A percentile compares a stretch with the other conserved stretches of the same genome.
These are phyloP conservation scores for Mrakia gelida DNA, from an alignment of 768 basidiomycete genomes.

Conservation along the genomic window DNA sequence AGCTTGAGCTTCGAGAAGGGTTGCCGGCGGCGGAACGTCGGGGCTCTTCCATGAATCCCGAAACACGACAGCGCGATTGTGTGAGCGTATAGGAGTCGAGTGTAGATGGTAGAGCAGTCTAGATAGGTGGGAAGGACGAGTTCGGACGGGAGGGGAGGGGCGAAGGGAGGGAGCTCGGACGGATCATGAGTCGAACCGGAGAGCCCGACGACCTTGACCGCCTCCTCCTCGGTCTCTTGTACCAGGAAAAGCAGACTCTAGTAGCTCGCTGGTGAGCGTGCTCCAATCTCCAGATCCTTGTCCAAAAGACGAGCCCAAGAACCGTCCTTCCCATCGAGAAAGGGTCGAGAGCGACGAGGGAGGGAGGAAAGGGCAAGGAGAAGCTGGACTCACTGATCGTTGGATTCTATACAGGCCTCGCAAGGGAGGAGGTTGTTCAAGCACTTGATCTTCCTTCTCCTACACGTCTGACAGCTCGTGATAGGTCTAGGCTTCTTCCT, in stretches of 20 bases:
- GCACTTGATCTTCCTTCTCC: slow-evolving; percentile 14
- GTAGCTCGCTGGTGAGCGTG: no score
- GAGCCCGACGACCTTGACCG: background rate
- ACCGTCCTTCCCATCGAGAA: background rate
- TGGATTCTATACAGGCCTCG: background rate
- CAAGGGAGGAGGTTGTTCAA: slow-evolving; percentile 6
- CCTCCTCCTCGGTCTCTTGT: no score
- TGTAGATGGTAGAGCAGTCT: no score
- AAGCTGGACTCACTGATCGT: background rate
- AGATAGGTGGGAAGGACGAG: background rate
- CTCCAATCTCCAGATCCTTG: no score
- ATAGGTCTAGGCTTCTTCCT: slow-evolving; percentile 11
- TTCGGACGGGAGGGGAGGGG: no score
- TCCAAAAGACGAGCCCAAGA: background rate
- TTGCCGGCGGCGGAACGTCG: background rate
- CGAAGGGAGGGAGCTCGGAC: no score
- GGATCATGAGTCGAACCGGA: no score
- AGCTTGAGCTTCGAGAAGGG: background rate
- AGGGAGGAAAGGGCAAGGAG: background rate
- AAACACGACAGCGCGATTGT: no score
- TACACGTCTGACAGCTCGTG: background rate
- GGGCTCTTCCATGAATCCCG: no score
- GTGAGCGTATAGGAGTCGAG: no score
- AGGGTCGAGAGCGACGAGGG: background rate
- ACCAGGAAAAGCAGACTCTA: no score